Percentiles rank a stretch among this genome's conserved stretches.
Evolutionary conservation across 1,139 yeast species (phyloP).

Genomic region (Suhomyces anneliseae): DNA sequence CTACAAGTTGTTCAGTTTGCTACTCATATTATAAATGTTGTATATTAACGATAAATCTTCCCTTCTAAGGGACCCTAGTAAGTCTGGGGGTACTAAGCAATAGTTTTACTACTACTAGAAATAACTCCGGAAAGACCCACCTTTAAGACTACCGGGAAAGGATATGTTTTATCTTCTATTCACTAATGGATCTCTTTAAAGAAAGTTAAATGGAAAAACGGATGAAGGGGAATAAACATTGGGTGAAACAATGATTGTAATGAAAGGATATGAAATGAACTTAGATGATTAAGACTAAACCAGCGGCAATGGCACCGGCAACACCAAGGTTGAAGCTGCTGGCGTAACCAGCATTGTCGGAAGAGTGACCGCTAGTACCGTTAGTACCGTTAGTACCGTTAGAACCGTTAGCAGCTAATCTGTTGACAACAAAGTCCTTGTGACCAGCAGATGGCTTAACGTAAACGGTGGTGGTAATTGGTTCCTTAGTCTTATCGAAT

Average conservation of each 20-base stretch:
- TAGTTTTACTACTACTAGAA: conserved; percentile 5
- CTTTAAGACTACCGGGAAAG: conserved; percentile 3
- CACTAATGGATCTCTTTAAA: conserved; percentile 2
- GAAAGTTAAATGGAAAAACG: conserved; percentile 1
- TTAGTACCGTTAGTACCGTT: conserved; percentile 15
- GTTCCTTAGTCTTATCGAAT: conserved; percentile 36
- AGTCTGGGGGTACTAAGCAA: background rate
- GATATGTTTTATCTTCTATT: conserved; percentile 6
- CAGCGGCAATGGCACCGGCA: conserved; percentile 39
- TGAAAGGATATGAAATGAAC: conserved; percentile 6
- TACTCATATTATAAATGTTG: background rate
- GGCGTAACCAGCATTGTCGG: conserved; percentile 21
- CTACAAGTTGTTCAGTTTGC: no score
- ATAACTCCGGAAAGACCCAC: background rate
- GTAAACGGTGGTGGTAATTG: conserved; percentile 24
- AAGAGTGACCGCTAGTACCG: conserved; percentile 14
- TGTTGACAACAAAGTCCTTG: conserved; percentile 5
- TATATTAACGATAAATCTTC: conserved; percentile 2
- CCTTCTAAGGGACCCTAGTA: conserved; percentile 6
- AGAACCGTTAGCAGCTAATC: conserved; percentile 14
- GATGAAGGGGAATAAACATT: background rate
- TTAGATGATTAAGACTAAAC: conserved; percentile 29
- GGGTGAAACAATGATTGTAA: background rate
- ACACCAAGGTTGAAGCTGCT: conserved; percentile 29
- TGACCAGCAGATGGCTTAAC: conserved; percentile 17